Percentiles rank a stretch among this genome's conserved stretches.
phyloP scores from a whole-genome alignment of 2,329 filamentous ascomycete genomes.

The Penicillium sp. region DNA sequence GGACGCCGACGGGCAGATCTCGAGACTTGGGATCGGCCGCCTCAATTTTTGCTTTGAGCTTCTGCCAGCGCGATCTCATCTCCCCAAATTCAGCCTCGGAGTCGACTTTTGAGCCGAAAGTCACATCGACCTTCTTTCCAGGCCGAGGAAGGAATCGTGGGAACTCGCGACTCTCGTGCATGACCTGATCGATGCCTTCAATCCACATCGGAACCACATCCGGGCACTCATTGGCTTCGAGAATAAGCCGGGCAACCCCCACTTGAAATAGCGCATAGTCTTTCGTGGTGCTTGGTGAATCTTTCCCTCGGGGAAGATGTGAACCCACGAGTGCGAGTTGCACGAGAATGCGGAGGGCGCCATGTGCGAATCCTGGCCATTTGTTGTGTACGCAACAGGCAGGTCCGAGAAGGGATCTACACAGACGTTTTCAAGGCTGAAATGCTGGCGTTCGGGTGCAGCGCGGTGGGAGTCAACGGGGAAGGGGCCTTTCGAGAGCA shows the following conservation, averaged over 20 bases:
- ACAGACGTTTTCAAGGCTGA: slow-evolving; percentile 40
- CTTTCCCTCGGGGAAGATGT: slow-evolving; percentile 92
- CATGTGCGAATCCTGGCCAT: slow-evolving; percentile 49
- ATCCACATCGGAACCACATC: slow-evolving; percentile 93
- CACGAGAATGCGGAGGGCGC: slow-evolving; percentile 66
- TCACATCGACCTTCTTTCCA: slow-evolving; percentile 56
- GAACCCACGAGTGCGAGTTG: slow-evolving; percentile 76
- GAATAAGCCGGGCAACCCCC: slow-evolving; percentile 89
- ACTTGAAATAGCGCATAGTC: slow-evolving; percentile 94
- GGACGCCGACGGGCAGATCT: slow-evolving; percentile 48
- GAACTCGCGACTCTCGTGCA: slow-evolving; percentile 75
- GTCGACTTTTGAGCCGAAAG: slow-evolving; percentile 65
- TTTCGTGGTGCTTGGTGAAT: slow-evolving; percentile 79
- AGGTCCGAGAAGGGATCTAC: slow-evolving; percentile 47
- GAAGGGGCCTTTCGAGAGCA: slow-evolving; percentile 67
- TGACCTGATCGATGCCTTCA: slow-evolving; percentile 79
- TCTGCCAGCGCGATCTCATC: slow-evolving; percentile 67
- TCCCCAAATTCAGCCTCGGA: slow-evolving; percentile 71
- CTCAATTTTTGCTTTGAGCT: slow-evolving; percentile 54
- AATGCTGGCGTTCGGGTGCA: slow-evolving; percentile 31
- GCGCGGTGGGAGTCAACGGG: slow-evolving; percentile 44
- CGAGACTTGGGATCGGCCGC: slow-evolving; percentile 38
- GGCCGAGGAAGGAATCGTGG: slow-evolving; percentile 75
- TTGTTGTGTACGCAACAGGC: slow-evolving; percentile 38
- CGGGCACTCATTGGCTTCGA: slow-evolving; percentile 81